A percentile compares a stretch with the other conserved stretches of the same genome.
These are phyloP conservation scores for Globisporangium rhizosaccharum DNA, from an alignment of 352 stramenopile species.

Conservation along the genomic window DNA sequence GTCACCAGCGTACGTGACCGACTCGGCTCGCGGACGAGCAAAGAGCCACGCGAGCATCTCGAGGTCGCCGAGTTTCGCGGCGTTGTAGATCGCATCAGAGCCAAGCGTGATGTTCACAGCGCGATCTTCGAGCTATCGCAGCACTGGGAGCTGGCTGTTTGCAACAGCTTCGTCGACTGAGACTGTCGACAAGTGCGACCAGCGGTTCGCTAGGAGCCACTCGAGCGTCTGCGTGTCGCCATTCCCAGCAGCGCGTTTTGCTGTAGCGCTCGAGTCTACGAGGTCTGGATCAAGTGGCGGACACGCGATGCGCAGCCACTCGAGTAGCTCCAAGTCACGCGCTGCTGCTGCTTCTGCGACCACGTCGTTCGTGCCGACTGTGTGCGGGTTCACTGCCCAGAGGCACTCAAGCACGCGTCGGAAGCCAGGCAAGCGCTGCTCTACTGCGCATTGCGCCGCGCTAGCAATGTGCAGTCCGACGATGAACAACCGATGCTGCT, in stretches of 20 bases:
- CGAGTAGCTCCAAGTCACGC: not conserved
- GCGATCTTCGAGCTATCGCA: not conserved
- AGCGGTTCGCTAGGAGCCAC: not conserved
- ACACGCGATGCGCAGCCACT: constrained; percentile 1
- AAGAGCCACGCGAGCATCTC: constrained; percentile 1
- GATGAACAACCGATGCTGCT: not conserved
- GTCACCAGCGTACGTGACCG: not conserved
- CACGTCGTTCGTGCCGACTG: not conserved
- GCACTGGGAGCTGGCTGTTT: not conserved
- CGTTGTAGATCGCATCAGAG: not conserved
- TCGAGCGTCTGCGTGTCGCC: not conserved
- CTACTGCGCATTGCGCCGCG: not conserved
- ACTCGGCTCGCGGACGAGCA: not conserved
- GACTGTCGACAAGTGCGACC: not conserved
- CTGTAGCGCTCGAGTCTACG: not conserved
- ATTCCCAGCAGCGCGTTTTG: not conserved
- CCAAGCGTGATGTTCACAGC: not conserved
- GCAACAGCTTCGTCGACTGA: not conserved
- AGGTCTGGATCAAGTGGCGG: too few relatives aligned
- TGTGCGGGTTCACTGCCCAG: not conserved
- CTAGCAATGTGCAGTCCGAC: not conserved
- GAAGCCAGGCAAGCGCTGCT: not conserved
- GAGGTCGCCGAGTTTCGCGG: not conserved
- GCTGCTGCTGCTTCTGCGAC: not conserved
- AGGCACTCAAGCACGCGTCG: not conserved